Conservation (phyloP, 768 basidiomycete species). For the Serendipita sp. region DNA sequence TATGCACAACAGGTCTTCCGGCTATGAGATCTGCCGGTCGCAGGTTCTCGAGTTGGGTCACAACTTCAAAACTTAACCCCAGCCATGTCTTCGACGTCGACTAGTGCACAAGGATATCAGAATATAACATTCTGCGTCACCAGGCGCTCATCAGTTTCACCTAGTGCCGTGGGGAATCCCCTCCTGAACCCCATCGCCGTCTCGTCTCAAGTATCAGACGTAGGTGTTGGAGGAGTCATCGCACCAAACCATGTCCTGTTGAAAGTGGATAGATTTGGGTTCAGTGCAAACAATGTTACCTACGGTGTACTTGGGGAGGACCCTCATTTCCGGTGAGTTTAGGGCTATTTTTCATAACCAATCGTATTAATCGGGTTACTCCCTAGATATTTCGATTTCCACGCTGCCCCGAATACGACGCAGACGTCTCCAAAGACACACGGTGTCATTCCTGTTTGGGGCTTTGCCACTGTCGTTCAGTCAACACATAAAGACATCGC, state of each 20-base stretch:
- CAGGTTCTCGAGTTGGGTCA: not conserved
- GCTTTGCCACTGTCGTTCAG: conserved; percentile 40
- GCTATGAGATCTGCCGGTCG: too few species aligned
- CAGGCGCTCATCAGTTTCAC: conserved; percentile 18
- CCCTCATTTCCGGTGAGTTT: conserved; percentile 24
- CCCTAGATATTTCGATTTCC: conserved; percentile 55
- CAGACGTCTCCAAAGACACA: conserved; percentile 33
- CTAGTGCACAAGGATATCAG: conserved; percentile 7
- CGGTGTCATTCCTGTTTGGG: conserved; percentile 58
- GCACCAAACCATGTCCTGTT: conserved; percentile 37
- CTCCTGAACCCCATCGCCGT: not conserved
- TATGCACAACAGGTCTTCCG: too few species aligned
- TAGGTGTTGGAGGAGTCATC: conserved; percentile 7
- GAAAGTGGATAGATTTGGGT: conserved; percentile 50
- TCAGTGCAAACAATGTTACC: conserved; percentile 55
- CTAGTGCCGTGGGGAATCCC: conserved; percentile 16
- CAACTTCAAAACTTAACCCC: not conserved
- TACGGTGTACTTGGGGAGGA: conserved; percentile 41
- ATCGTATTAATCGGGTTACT: conserved; percentile 7
- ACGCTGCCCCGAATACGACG: conserved; percentile 28
- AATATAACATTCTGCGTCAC: conserved; percentile 27
- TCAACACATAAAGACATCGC: conserved; percentile 35
- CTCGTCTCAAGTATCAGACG: not conserved
- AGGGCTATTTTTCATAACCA: not conserved
- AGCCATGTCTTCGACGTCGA: not conserved